Evolutionary conservation across 2,329 filamentous ascomycete genomes (phyloP), one percentile per base, ranked within the genome.

Genomic region (Pseudocercospora cruenta): DNA sequence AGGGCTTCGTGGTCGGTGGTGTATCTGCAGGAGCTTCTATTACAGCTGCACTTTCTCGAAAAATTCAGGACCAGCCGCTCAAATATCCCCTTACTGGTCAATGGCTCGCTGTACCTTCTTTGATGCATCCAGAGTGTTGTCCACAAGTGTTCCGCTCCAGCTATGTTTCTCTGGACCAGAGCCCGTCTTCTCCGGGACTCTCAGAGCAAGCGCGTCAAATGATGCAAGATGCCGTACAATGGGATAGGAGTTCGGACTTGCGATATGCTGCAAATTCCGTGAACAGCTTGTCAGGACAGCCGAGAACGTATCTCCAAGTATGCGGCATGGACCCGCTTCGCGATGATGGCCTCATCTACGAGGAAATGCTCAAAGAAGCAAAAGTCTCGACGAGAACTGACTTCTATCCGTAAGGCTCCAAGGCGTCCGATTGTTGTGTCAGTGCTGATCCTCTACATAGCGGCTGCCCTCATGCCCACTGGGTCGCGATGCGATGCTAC

Each of bases 341-440:
- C 3, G 86, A 88, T 65, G 85, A 87, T 62, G 82, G 77, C 0
- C 67, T 87, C 54, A 81, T 87, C 0, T 87, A 86, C 67, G 84
- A 85, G 68, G 73, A 79, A 45, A 71, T 82, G 2, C 70, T 87
- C 64, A 75, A 79, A 33, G 81, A 82, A 61, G 78, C 82, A 1
- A 79, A 75, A 4, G 76, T 85, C 7, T 71, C 77, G 69, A 85
- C 83, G 1, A 79, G 76, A 58, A 45, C 85, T 12, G 79, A 84
- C 67, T 71, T 82, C 5, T 83, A 80, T 70, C 67, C 75, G 51
- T 55, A 55, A 55, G 51, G 22, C 51, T n/a, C 9, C 47, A 24
- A 51, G 47, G 19, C 47, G 4, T 22, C 19, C 19, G 47, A 24
- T 24, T 4, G 9, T 26, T 51, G 47, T 22, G 19, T 16, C 5